Conservation (phyloP, 345 rosid species). For the Dipteronia sinensis region DNA sequence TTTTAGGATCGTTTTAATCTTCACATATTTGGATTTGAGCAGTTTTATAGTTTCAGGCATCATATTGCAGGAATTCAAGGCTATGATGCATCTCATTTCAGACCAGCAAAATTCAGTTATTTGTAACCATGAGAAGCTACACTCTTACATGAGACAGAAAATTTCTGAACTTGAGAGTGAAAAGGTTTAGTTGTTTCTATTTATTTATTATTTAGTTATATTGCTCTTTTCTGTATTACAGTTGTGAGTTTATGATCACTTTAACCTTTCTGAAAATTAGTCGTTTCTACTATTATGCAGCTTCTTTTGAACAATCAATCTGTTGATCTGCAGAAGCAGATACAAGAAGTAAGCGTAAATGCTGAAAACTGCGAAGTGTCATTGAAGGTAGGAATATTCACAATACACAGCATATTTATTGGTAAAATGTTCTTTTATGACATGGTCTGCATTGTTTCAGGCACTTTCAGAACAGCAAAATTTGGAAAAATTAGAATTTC, state of each 20-base stretch:
- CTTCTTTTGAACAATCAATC: slow-evolving; percentile 45
- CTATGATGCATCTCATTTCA: slow-evolving; percentile 42
- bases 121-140: slow-evolving; percentile 42
- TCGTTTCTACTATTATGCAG: slow-evolving; percentile 35
- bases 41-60: not conserved
- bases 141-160: slow-evolving; percentile 45
- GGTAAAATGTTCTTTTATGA: slow-evolving; percentile 9
- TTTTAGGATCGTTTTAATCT: not conserved
- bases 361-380: slow-evolving; percentile 49
- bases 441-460: slow-evolving; percentile 38
- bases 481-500: slow-evolving; percentile 50
- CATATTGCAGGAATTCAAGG: slow-evolving; percentile 64
- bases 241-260: not conserved
- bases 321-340: slow-evolving; percentile 52
- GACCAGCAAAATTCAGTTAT: slow-evolving; percentile 49
- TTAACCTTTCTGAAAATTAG: not conserved
- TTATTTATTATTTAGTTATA: not conserved
- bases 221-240: not conserved
- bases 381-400: slow-evolving; percentile 42
- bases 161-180: slow-evolving; percentile 55
- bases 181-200: slow-evolving; percentile 47
- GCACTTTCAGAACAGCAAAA: slow-evolving; percentile 56
- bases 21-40: too few relatives aligned
- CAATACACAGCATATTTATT: not conserved
- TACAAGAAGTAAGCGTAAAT: slow-evolving; percentile 47